These are phyloP conservation scores for Cichorium intybus DNA, from an alignment of 140 eudicot genomes.

Conservation along the genomic window DNA sequence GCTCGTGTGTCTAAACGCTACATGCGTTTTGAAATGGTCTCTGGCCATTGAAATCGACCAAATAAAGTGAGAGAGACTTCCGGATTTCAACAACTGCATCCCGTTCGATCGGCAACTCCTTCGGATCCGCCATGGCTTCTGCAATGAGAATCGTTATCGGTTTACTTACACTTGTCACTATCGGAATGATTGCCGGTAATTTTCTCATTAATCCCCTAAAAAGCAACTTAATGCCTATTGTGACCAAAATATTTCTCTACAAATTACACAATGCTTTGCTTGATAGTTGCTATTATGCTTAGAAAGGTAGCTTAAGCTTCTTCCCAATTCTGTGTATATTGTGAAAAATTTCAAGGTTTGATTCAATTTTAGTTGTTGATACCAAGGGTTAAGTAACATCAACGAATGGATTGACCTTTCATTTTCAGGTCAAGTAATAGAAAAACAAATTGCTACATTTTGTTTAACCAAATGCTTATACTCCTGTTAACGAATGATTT, in stretches of 20 bases:
- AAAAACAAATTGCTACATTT: not conserved
- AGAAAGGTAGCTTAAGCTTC: slow-evolving; percentile 8
- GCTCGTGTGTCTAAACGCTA: not conserved
- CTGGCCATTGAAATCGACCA: not conserved
- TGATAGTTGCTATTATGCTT: not conserved
- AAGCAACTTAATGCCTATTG: not conserved
- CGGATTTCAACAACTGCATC: slow-evolving; percentile 7
- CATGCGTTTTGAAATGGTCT: slow-evolving; percentile 15
- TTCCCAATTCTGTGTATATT: slow-evolving; percentile 5
- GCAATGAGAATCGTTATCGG: slow-evolving; percentile 56
- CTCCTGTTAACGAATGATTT: not conserved
- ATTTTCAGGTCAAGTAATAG: not conserved
- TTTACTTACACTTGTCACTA: slow-evolving; percentile 73
- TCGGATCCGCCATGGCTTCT: slow-evolving; percentile 40
- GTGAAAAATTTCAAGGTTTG: not conserved
- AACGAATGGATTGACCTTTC: not conserved
- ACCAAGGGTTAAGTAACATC: slow-evolving; percentile 8
- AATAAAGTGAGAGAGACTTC: not conserved
- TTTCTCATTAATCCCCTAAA: not conserved
- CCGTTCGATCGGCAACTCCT: slow-evolving; percentile 17
- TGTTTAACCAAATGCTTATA: not conserved
- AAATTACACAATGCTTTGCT: not conserved
- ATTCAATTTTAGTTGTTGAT: slow-evolving; percentile 7
- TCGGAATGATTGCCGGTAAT: slow-evolving; percentile 65
- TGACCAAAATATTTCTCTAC: not conserved